A percentile compares a stretch with the other conserved stretches of the same genome.
These are phyloP conservation scores for Backusella tuberculispora DNA, from an alignment of 192 early-diverging fungal genomes.

Conservation along the genomic window DNA sequence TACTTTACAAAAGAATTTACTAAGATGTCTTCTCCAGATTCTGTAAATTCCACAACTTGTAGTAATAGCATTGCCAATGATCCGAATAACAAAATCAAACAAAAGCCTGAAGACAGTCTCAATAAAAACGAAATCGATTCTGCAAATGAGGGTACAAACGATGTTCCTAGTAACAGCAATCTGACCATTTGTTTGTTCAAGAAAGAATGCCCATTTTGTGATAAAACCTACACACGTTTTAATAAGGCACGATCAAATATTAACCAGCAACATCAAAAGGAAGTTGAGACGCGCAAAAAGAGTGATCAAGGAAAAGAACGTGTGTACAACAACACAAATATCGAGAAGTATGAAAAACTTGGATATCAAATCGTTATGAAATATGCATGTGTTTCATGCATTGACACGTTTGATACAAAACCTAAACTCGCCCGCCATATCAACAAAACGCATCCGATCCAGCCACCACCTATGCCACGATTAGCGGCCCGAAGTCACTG, in stretches of 20 bases:
- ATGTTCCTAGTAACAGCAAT: not conserved
- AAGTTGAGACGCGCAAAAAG: not conserved
- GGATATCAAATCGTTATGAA: not conserved
- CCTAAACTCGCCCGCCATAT: not conserved
- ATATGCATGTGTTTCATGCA: constrained; percentile 3
- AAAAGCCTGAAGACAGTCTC: too few species aligned
- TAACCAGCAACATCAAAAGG: not conserved
- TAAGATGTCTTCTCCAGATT: too few species aligned
- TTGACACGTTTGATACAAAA: not conserved
- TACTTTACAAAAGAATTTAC: too few species aligned
- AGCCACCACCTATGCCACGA: not conserved
- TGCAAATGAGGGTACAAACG: constrained; percentile 1
- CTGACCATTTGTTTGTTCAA: not conserved
- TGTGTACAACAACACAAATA: constrained; percentile 7
- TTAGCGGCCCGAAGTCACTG: constrained; percentile 3
- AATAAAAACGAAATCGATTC: not conserved
- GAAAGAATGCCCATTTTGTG: constrained; percentile 8
- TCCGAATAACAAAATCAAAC: too few species aligned
- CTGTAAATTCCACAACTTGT: too few species aligned
- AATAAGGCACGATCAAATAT: not conserved
- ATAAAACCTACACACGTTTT: not conserved
- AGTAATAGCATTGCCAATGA: too few species aligned
- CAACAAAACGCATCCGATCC: constrained; percentile 1
- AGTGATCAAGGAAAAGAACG: constrained; percentile 7
- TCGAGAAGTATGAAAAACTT: not conserved